Base-by-base conservation (phyloP, 805 yeast genomes). In the Kodamaea jinghongensis region DNA sequence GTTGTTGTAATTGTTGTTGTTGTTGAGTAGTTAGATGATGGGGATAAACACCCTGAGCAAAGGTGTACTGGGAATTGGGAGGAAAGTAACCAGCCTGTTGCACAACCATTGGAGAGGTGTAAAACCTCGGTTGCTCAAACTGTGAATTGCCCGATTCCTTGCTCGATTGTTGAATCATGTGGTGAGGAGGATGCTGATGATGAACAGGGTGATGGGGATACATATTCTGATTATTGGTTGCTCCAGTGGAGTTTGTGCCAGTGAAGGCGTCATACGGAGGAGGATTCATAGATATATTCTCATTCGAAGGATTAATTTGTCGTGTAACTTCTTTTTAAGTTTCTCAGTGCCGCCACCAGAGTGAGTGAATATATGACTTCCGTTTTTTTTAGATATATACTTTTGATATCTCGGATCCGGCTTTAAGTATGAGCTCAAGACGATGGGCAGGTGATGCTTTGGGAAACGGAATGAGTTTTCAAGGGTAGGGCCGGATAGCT, bases 101-200 rank as follows among this genome's bases (percentile, higher is more conserved):
- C 16, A 56, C 48, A 9, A 55, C 51, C 50, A 55, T 46, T 10
- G 60, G 54, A 29, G 48, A 42, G 6, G 54, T 35, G 44, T 55
- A 56, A 43, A 38, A 56, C 13, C 59, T 38, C 6, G 60, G 52
- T 25, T 36, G 38, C 33, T 35, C 28, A 29, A 31, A 33, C 13
- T 34, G 36, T 11, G 36, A 26, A 26, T 33, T 25, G 3, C 17
- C 27, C n/a, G 20, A 26, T 22, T 30, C n/a, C 6, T 13, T 30
- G 22, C 28, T 39, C 23, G 22, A 34, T 27, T 36, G 43, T n/a
- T 32, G 39, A 3, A 17, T 32, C 15, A 31, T 16, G n/a, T 41
- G 44, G 13, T 27, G 39, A 4, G 36, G 10, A 40, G 34, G 44
- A 12, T 36, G 44, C n/a, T 26, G 38, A 7, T 45, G 48, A 25